Percentiles rank a stretch among this genome's conserved stretches.
Conservation (phyloP, 202 grass and related monocot species). For the Panicum hallii region DNA sequence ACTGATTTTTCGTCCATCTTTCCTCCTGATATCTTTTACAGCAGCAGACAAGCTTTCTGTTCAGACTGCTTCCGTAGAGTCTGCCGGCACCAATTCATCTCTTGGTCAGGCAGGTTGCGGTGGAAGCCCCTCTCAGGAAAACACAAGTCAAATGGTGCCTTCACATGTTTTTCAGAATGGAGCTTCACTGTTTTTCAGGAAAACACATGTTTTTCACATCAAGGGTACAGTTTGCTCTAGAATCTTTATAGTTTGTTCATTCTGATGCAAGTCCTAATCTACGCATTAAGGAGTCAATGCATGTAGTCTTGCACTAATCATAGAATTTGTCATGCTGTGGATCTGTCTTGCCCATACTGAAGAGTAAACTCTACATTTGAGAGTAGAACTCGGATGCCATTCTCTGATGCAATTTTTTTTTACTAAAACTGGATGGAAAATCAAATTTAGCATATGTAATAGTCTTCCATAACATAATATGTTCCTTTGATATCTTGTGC, state of each 20-base stretch:
- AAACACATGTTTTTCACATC: too few relatives aligned
- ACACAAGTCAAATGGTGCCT: slow-evolving; percentile 56
- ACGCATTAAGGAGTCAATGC: neutral
- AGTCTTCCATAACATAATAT: neutral
- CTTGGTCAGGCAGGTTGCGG: slow-evolving; percentile 41
- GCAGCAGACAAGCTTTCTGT: neutral
- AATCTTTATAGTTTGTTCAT: slow-evolving; percentile 14
- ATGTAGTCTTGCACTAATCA: neutral
- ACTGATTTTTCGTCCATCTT: too few relatives aligned
- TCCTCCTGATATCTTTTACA: too few relatives aligned
- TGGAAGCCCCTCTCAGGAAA: slow-evolving; percentile 51
- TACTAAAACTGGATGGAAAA: neutral
- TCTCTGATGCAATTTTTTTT: slow-evolving; percentile 7
- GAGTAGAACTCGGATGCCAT: neutral
- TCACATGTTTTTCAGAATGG: slow-evolving; percentile 72
- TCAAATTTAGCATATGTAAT: neutral
- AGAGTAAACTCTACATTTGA: neutral
- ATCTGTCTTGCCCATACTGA: neutral
- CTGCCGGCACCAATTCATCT: slow-evolving; percentile 37
- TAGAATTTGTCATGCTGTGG: neutral
- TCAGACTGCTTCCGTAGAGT: slow-evolving; percentile 44
- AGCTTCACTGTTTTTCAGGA: slow-evolving; percentile 79
- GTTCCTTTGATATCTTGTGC: slow-evolving; percentile 34
- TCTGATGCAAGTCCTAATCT: neutral
- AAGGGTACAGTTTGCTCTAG: slow-evolving; percentile 60